These are phyloP conservation scores for Stephania cephalantha DNA, from an alignment of 164 flowering plant genomes.

Conservation along the genomic window DNA sequence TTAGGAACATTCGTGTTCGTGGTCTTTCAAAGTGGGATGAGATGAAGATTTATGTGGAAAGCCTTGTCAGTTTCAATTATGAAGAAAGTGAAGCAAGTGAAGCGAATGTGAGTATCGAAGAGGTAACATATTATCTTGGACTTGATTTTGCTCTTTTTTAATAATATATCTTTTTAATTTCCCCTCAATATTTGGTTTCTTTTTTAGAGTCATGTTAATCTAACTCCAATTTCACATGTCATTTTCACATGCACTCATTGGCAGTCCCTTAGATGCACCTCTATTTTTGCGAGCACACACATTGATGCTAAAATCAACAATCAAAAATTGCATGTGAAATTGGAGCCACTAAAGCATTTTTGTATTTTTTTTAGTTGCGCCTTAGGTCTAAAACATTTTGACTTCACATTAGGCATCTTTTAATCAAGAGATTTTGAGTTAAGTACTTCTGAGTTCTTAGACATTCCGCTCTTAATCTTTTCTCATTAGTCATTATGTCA, in stretches of 20 bases:
- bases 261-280: no score
- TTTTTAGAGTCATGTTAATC: no score
- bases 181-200: neutral
- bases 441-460: neutral
- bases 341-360: no score
- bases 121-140: neutral
- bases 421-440: neutral
- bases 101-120: neutral
- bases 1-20: neutral
- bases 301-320: no score
- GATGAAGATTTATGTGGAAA: constrained; percentile 1
- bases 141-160: neutral
- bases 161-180: neutral
- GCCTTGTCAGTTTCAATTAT: constrained; percentile 2
- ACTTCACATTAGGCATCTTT: neutral
- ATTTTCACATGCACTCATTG: no score
- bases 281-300: no score
- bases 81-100: neutral
- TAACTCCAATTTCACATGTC: no score
- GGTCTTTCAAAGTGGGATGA: constrained; percentile 4
- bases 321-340: no score
- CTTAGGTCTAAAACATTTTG: neutral
- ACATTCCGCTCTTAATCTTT: neutral
- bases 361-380: no score
- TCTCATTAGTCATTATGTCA: neutral